Percentiles rank a stretch among this genome's conserved stretches.
These are phyloP conservation scores for Xanthoparmelia taractica DNA, from an alignment of 495 filamentous ascomycete species.

Conservation along the genomic window DNA sequence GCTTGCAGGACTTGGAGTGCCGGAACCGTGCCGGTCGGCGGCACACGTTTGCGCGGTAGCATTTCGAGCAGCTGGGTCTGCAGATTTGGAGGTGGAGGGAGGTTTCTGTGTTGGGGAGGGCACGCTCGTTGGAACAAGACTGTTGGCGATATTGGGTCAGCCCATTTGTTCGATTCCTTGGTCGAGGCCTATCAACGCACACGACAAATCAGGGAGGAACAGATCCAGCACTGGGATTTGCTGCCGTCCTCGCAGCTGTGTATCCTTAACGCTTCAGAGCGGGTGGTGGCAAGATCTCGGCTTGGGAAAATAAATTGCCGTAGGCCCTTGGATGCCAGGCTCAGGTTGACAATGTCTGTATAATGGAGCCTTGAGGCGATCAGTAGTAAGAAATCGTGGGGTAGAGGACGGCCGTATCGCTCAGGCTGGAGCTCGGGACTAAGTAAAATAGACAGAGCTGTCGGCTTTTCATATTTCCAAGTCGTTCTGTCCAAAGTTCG, in stretches of 20 bases:
- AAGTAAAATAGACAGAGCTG: background rate
- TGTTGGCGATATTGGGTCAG: too few species aligned
- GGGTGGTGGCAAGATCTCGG: background rate
- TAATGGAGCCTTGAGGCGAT: background rate
- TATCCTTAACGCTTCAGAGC: background rate
- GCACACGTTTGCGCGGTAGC: conserved; percentile 1
- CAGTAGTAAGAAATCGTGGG: background rate
- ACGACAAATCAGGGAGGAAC: background rate
- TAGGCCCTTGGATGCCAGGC: conserved; percentile 1
- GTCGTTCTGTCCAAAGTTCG: background rate
- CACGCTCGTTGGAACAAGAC: background rate
- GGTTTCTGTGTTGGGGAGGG: background rate
- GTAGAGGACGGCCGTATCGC: background rate
- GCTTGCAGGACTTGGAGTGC: background rate
- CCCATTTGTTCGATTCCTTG: background rate
- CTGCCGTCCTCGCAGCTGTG: conserved; percentile 2
- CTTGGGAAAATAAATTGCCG: background rate
- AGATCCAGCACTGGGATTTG: background rate
- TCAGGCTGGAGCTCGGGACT: background rate
- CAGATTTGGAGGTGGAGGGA: background rate
- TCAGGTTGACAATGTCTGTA: conserved; percentile 8
- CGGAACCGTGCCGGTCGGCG: background rate
- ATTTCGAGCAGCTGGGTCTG: conserved; percentile 4
- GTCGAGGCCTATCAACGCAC: background rate
- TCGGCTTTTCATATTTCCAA: background rate